Evolutionary conservation across 495 filamentous ascomycete species (phyloP), one percentile per base, ranked within the genome.

Genomic region (Friedmanniomyces simplex): DNA sequence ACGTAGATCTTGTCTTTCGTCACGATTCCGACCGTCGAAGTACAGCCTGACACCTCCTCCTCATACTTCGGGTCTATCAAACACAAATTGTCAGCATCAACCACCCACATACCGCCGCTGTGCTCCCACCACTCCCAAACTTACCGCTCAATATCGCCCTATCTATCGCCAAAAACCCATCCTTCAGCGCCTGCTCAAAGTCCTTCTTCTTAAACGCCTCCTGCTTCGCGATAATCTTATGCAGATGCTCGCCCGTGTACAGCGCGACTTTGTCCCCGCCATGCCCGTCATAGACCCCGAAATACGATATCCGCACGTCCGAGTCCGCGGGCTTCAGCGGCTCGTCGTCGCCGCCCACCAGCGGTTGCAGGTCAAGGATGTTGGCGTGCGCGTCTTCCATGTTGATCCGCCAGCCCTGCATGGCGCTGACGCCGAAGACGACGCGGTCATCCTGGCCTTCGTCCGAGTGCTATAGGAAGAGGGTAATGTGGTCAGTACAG

Each of bases 341-440:
- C 37, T 52, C 18, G 49, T 36, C 8, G 46, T 14, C 13, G 41
- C 5, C 41, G 46, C 46, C 46, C 54, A 76, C 73, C 59, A 77
- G 77, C 58, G 84, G 79, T 65, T 94, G 80, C 59, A 98, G 81
- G 72, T 97, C 88, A 66, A 98, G 85, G 26, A 95, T 71, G 21
- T 86, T 79, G 37, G 88, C 87, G 74, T 98, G 93, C 56, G 93
- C 83, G 67, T 98, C 93, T 71, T 98, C 93, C 93, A 98, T 98
- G 73, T 88, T 94, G 72, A 97, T 96, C 73, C 93, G 86, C 93
- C 93, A 98, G 76, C 93, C 93, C 74, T 98, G 93, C 93, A 98
- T 98, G 72, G 88, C 88, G 62, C 94, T 97, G 59, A 98, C 82
- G 64, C 94, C 93, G 70, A 86, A 98, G 61, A 91, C 70, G 67